Evolutionary conservation across 2,329 filamentous ascomycete genomes (phyloP).

Genomic region (Metarhizium anisopliae): DNA sequence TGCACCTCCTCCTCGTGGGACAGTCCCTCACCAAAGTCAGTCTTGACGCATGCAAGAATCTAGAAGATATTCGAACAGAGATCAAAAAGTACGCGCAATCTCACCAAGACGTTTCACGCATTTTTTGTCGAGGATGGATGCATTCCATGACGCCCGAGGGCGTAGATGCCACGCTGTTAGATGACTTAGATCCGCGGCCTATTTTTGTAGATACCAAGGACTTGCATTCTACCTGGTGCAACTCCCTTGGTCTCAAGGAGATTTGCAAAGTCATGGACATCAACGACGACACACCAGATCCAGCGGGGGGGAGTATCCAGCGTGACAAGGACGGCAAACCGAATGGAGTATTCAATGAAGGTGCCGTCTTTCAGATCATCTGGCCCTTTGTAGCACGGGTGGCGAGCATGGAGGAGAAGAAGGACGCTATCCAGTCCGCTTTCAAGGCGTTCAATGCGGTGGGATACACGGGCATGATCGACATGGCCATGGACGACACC

Average conservation of each 20-base stretch:
- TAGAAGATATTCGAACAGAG: conserved; percentile 38
- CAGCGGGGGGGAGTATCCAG: conserved; percentile 42
- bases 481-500: conserved; percentile 54
- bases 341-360: conserved; percentile 43
- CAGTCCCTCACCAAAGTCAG: conserved; percentile 43
- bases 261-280: conserved; percentile 28
- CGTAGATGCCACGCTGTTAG: conserved; percentile 35
- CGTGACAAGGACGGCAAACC: conserved; percentile 37
- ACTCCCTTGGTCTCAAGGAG: conserved; percentile 39
- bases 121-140: conserved; percentile 48
- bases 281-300: conserved; percentile 32
- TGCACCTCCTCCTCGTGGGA: conserved; percentile 46
- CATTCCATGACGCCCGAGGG: conserved; percentile 36
- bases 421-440: conserved; percentile 37
- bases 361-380: conserved; percentile 40
- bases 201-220: conserved; percentile 50
- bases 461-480: conserved; percentile 46
- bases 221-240: conserved; percentile 49
- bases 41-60: conserved; percentile 36
- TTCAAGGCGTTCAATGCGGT: conserved; percentile 40
- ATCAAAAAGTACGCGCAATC: conserved; percentile 36
- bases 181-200: conserved; percentile 43
- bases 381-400: conserved; percentile 45
- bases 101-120: conserved; percentile 37
- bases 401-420: conserved; percentile 37